These are phyloP conservation scores for Lophium mytilinum DNA, from an alignment of 495 filamentous ascomycete genomes.

Conservation along the genomic window DNA sequence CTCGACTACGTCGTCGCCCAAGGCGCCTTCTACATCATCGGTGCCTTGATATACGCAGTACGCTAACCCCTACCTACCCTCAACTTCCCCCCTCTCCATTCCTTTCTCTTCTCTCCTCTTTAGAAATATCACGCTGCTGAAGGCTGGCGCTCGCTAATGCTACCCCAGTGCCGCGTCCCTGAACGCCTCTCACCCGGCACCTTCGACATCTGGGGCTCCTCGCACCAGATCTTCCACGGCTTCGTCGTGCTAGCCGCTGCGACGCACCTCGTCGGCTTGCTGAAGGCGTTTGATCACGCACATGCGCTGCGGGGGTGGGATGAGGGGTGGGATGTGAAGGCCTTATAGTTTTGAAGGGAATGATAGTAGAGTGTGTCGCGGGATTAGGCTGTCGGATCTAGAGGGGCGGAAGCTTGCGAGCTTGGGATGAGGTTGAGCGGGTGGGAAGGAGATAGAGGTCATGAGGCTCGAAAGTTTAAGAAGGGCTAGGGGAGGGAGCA, in stretches of 20 bases:
- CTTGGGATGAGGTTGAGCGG: no score
- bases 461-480: no score
- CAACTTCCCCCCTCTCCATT: not conserved
- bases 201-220: slow-evolving; percentile 71
- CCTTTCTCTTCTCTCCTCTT: not conserved
- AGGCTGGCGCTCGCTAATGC: not conserved
- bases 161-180: slow-evolving; percentile 38
- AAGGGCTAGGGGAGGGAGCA: no score
- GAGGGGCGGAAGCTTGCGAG: no score
- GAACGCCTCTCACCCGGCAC: slow-evolving; percentile 54
- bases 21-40: slow-evolving; percentile 76
- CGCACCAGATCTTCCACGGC: slow-evolving; percentile 75
- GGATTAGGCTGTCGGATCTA: no score
- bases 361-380: no score
- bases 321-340: no score
- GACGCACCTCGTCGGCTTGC: slow-evolving; percentile 55
- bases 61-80: not conserved
- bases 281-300: slow-evolving; percentile 37
- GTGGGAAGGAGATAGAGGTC: no score
- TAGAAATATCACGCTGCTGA: no score
- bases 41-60: slow-evolving; percentile 74
- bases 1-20: slow-evolving; percentile 74
- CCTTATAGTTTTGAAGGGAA: no score
- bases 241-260: slow-evolving; percentile 60
- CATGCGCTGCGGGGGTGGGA: slow-evolving; percentile 27